Percentiles rank a stretch among this genome's conserved stretches.
Conservation (phyloP, 1,284 basidiomycete genomes). For the Neolentinus lepideus region DNA sequence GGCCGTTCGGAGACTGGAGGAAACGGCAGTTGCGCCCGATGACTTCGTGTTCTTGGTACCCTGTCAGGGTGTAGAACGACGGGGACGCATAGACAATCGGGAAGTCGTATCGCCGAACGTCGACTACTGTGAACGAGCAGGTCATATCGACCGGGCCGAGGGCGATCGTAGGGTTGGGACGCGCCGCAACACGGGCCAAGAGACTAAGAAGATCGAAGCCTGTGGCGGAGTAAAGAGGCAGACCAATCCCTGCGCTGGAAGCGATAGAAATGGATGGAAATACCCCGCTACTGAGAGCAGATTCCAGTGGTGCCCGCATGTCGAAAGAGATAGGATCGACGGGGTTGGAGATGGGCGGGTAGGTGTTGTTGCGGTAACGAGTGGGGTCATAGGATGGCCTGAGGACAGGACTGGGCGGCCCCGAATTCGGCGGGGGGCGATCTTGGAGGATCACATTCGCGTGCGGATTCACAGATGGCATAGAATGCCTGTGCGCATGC, state of each 20-base stretch:
- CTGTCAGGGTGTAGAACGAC: slow-evolving; percentile 75
- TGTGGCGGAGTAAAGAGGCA: slow-evolving; percentile 77
- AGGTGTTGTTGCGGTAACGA: not conserved
- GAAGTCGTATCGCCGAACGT: slow-evolving; percentile 71
- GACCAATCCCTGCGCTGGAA: slow-evolving; percentile 22
- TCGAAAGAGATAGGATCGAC: not conserved
- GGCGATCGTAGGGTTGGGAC: slow-evolving; percentile 69
- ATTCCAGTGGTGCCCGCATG: not conserved
- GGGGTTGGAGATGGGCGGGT: not conserved
- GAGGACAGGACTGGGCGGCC: not conserved
- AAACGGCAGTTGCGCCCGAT: slow-evolving; percentile 90
- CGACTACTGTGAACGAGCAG: slow-evolving; percentile 85
- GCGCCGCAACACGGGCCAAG: slow-evolving; percentile 68
- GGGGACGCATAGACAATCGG: slow-evolving; percentile 89
- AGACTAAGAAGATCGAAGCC: slow-evolving; percentile 89
- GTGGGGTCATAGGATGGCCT: not conserved
- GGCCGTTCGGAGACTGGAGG: slow-evolving; percentile 71
- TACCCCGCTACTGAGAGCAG: not conserved
- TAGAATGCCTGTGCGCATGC: not conserved
- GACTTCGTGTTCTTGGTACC: slow-evolving; percentile 74
- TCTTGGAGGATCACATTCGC: not conserved
- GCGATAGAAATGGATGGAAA: slow-evolving; percentile 9
- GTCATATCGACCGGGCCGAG: slow-evolving; percentile 91
- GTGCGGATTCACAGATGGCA: not conserved
- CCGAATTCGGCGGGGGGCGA: not conserved